phyloP scores from a whole-genome alignment of 345 rosid species.

The Diplotaxis tenuifolia region DNA sequence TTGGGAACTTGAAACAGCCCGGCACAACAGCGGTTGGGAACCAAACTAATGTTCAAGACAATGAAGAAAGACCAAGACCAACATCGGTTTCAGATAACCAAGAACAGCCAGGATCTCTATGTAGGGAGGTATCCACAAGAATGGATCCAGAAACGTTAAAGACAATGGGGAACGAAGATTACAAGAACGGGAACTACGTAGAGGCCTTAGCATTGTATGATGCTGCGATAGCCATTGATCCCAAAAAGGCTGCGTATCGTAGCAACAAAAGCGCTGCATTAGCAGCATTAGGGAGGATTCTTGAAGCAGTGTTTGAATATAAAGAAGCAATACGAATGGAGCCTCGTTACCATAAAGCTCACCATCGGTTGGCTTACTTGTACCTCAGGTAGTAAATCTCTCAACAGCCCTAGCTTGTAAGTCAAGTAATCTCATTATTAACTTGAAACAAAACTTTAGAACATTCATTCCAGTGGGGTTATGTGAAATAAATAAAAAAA shows the following conservation, averaged over 20 bases:
- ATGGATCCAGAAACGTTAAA: conserved; percentile 94
- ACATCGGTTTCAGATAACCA: conserved; percentile 15
- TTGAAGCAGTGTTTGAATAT: conserved; percentile 86
- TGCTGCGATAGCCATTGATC: conserved; percentile 84
- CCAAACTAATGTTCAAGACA: conserved; percentile 35
- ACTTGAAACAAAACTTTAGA: neutral
- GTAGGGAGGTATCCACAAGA: conserved; percentile 78
- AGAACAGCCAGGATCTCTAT: conserved; percentile 50
- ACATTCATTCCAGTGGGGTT: too few relatives aligned
- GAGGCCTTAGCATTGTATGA: conserved; percentile 87
- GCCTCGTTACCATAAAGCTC: conserved; percentile 87
- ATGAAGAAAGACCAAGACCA: conserved; percentile 31
- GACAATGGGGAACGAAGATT: conserved; percentile 95
- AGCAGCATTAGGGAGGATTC: conserved; percentile 72
- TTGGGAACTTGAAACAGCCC: conserved; percentile 74
- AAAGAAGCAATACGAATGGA: conserved; percentile 84
- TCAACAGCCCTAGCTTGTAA: neutral
- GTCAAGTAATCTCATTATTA: neutral
- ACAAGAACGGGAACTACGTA: conserved; percentile 73
- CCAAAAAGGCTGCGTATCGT: conserved; percentile 75
- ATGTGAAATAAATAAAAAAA: too few relatives aligned
- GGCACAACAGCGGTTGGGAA: conserved; percentile 37
- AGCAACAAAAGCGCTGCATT: conserved; percentile 91
- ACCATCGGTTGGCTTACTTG: conserved; percentile 72
- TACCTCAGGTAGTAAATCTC: conserved; percentile 57